A percentile compares a stretch with the other conserved stretches of the same genome.
Evolutionary conservation across 2,329 filamentous ascomycete genomes (phyloP).

Genomic region (Talaromyces sp.): DNA sequence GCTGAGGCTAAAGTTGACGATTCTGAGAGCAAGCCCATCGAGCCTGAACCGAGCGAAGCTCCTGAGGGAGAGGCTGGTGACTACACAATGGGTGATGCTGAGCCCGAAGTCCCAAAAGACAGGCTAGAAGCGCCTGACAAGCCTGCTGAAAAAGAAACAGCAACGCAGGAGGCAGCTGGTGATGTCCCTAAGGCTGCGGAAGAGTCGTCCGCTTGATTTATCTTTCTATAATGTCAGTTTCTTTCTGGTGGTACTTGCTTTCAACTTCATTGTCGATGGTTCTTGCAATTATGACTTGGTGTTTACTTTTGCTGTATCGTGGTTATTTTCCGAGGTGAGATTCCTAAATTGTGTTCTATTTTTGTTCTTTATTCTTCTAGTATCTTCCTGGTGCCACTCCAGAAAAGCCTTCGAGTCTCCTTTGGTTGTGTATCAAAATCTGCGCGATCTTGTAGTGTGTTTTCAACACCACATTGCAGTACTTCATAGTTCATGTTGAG

Average conservation of each 20-base stretch:
- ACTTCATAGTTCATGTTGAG: not conserved
- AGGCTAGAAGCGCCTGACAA: conserved; percentile 31
- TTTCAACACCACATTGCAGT: not conserved
- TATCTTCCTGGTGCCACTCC: not conserved
- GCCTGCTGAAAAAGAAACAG: conserved; percentile 22
- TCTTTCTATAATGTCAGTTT: conserved; percentile 1
- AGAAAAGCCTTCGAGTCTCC: conserved; percentile 1
- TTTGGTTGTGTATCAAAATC: conserved; percentile 3
- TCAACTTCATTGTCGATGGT: not conserved
- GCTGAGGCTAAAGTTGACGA: not conserved
- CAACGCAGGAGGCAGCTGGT: conserved; percentile 5
- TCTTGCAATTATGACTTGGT: conserved; percentile 5
- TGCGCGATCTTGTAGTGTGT: not conserved
- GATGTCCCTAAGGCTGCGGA: conserved; percentile 3
- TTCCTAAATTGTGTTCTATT: conserved; percentile 1
- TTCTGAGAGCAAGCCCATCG: not conserved
- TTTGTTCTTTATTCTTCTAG: not conserved
- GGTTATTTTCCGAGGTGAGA: not conserved
- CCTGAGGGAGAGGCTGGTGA: conserved; percentile 7
- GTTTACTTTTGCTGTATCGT: not conserved
- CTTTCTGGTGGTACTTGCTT: not conserved
- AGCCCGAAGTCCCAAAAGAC: conserved; percentile 23
- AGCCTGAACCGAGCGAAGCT: not conserved
- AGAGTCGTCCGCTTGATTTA: conserved; percentile 5
- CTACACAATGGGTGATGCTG: conserved; percentile 9